phyloP scores from a whole-genome alignment of 495 filamentous ascomycete species.

The Chaetomium cochliodes region DNA sequence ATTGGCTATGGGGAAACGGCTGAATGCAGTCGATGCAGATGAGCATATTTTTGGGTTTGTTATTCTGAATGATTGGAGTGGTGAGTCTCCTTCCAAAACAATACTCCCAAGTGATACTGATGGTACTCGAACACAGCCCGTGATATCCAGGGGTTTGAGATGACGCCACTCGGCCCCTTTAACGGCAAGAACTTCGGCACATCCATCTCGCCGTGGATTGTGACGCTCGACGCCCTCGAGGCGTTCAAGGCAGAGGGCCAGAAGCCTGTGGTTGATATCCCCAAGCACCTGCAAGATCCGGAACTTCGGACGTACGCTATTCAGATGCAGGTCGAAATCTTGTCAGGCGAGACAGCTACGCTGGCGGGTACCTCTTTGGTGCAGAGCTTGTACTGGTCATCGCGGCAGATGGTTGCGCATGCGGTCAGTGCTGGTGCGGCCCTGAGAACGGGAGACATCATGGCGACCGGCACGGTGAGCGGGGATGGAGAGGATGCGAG shows the following conservation, averaged over 20 bases:
- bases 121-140: constrained; percentile 44
- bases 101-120: neutral
- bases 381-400: constrained; percentile 3
- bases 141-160: constrained; percentile 74
- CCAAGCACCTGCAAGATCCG: neutral
- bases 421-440: constrained; percentile 2
- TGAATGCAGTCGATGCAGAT: constrained; percentile 57
- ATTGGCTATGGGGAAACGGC: constrained; percentile 60
- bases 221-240: constrained; percentile 67
- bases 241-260: constrained; percentile 41
- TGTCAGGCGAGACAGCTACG: neutral
- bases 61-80: constrained; percentile 72
- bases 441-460: constrained; percentile 63
- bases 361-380: neutral
- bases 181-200: constrained; percentile 76
- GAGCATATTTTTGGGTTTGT: constrained; percentile 72
- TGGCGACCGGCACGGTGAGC: constrained; percentile 72
- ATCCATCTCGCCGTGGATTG: constrained; percentile 71
- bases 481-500: constrained; percentile 53
- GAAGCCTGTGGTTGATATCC: neutral
- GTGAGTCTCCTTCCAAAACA: constrained; percentile 11
- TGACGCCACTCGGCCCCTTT: constrained; percentile 65
- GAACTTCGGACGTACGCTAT: neutral
- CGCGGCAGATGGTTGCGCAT: constrained; percentile 11
- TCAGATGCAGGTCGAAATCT: constrained; percentile 3